Evolutionary conservation across 352 stramenopile species (phyloP).

Genomic region (Saprolegnia parasitica): DNA sequence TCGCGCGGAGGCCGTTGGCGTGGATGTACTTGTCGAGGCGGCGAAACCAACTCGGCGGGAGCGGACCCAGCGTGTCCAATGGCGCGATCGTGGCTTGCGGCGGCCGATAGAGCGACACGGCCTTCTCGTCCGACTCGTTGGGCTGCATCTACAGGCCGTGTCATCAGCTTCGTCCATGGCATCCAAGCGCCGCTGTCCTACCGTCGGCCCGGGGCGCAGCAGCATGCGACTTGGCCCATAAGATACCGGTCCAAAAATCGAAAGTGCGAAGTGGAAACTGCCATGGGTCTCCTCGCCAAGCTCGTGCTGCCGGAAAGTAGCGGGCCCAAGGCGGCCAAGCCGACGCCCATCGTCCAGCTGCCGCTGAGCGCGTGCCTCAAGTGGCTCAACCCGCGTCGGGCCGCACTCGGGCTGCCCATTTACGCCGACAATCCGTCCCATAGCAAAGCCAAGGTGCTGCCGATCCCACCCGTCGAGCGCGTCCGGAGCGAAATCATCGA

Average conservation of each 20-base stretch:
- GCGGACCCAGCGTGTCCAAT: background rate
- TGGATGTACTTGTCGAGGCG: constrained; percentile 51
- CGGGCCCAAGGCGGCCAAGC: background rate
- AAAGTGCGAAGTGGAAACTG: background rate
- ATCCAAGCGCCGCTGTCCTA: background rate
- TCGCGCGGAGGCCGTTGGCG: constrained; percentile 42
- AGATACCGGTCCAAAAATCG: background rate
- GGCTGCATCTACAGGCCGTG: constrained; percentile 9
- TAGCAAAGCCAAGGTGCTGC: background rate
- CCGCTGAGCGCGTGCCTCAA: background rate
- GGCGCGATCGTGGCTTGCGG: background rate
- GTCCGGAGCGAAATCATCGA: constrained; percentile 25
- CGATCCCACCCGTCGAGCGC: constrained; percentile 10
- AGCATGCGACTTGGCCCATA: constrained; percentile 18
- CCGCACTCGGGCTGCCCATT: background rate
- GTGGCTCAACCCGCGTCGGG: constrained; percentile 16
- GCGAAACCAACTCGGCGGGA: constrained; percentile 45
- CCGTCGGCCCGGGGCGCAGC: constrained; percentile 4
- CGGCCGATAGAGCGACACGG: constrained; percentile 1
- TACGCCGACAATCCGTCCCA: background rate
- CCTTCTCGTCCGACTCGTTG: constrained; percentile 7
- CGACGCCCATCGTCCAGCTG: constrained; percentile 11
- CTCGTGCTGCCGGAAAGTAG: background rate
- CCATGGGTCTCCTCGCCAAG: constrained; percentile 13
- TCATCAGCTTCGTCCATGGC: no score